Conservation (phyloP, 352 stramenopile species). For the Phytopythium litorale region DNA sequence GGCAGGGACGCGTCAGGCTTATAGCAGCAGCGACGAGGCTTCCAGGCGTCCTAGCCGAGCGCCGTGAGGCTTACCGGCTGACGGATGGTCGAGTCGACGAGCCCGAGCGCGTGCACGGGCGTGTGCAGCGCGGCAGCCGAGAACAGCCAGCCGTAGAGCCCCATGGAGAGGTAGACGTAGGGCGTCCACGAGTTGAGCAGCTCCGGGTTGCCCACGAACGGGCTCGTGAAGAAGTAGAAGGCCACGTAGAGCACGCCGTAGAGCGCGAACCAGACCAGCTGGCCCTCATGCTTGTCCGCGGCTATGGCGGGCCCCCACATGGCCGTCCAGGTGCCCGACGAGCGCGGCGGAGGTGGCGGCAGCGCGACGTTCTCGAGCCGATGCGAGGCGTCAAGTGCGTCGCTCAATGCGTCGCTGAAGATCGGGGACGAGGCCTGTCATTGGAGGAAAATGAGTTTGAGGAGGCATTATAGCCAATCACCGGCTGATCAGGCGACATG, state of each 20-base stretch:
- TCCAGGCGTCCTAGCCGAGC: too few relatives aligned
- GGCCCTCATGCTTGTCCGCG: slow-evolving; percentile 24
- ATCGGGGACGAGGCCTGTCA: too few relatives aligned
- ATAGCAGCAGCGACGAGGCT: too few relatives aligned
- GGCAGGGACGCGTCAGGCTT: too few relatives aligned
- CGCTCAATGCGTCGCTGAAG: too few relatives aligned
- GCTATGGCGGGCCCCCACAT: slow-evolving; percentile 2
- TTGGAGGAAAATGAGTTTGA: too few relatives aligned
- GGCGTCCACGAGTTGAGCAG: slow-evolving; percentile 82
- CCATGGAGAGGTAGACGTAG: slow-evolving; percentile 87
- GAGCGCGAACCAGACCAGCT: slow-evolving; percentile 75
- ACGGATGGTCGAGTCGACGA: slow-evolving; percentile 81
- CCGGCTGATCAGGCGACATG: too few relatives aligned
- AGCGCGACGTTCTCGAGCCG: too few relatives aligned
- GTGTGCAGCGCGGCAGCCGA: slow-evolving; percentile 72
- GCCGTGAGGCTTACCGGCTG: slow-evolving; percentile 45
- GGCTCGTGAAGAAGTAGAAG: slow-evolving; percentile 89
- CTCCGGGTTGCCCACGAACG: slow-evolving; percentile 82
- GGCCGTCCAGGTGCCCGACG: too few relatives aligned
- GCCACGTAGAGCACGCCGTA: slow-evolving; percentile 78
- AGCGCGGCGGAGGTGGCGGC: not conserved
- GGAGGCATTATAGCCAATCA: too few relatives aligned
- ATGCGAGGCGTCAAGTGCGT: too few relatives aligned
- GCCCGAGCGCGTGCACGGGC: slow-evolving; percentile 60
- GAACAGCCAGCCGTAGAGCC: slow-evolving; percentile 81